Base-by-base conservation (phyloP, 2,329 filamentous ascomycete genomes). In the Akanthomyces uredinophilus region DNA sequence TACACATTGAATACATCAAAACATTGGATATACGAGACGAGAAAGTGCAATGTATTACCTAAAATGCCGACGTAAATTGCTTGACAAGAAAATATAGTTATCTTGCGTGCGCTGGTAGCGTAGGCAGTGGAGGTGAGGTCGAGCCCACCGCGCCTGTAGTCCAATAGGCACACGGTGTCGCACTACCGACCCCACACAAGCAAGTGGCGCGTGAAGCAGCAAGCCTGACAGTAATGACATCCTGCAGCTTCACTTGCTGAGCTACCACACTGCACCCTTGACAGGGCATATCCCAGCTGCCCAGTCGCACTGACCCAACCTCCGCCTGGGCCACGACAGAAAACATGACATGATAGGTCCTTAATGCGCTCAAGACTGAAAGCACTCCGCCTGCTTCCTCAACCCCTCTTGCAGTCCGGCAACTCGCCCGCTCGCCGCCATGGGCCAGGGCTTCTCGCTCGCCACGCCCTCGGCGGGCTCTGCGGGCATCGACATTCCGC, bases 401-500 rank as follows among this genome's bases (percentile, higher is more conserved):
- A 11, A 2, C 29, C 29, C 27, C 20, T n/a, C n/a, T 22, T 11
- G 3, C 27, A 29, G 43, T 27, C n/a, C 54, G 52, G 35, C 24
- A 16, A 35, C 13, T 8, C 20, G 44, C 22, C 35, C 35, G 14
- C 18, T 22, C 10, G 27, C 29, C 46, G 22, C 16, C 32, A 99
- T 99, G 95, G 95, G 95, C 67, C 95, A 99, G 83, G 93, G 92
- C 67, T 97, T 97, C 79, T 97, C 94, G 65, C 86, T 96, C 69
- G 91, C 92, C 60, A 93, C 92, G 72, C 90, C 96, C 66, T 95
- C 92, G 60, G 91, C 92, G 65, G 95, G 93, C 73, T 90, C 92
- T 60, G 93, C 93, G 63, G 92, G 92, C 69, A 96, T 99, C 74
- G 94, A 99, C 75, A 87, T 96, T 32, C 90, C 93, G 44, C 94